Evolutionary conservation across 192 early-diverging fungal genomes (phyloP).

Genomic region (Coemansia sp.): DNA sequence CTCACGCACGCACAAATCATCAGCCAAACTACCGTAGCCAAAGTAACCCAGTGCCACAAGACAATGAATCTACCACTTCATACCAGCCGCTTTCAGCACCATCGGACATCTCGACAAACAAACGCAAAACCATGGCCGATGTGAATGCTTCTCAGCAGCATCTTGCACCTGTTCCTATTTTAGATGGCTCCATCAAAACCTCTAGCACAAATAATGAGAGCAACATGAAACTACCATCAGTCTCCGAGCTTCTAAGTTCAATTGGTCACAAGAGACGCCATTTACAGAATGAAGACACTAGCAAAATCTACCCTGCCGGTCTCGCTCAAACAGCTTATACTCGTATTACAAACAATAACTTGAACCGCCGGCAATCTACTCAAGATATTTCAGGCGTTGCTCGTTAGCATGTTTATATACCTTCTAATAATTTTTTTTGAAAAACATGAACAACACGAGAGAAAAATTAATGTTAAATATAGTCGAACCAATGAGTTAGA

Average conservation of each 20-base stretch:
- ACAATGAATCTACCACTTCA: background rate
- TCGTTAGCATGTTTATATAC: background rate
- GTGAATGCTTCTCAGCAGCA: background rate
- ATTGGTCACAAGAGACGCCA: constrained; percentile 2
- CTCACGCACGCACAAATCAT: background rate
- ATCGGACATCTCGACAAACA: background rate
- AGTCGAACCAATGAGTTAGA: constrained; percentile 6
- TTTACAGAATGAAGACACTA: background rate
- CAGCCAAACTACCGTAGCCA: background rate
- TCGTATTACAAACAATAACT: background rate
- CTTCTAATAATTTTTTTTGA: background rate
- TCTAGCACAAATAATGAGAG: background rate
- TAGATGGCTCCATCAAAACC: background rate
- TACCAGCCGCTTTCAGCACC: background rate
- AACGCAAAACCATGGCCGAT: background rate
- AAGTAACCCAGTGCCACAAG: background rate
- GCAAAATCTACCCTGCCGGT: background rate
- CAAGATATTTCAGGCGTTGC: background rate
- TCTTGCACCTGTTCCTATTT: background rate
- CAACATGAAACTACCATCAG: constrained; percentile 23
- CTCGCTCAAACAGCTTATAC: background rate
- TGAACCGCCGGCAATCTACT: background rate
- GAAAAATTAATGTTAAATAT: background rate
- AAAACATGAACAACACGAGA: background rate
- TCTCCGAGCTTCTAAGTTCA: constrained; percentile 36